A percentile compares a stretch with the other conserved stretches of the same genome.
These are phyloP conservation scores for Beauveria sp. DNA, from an alignment of 2,329 filamentous ascomycete species.

Conservation along the genomic window DNA sequence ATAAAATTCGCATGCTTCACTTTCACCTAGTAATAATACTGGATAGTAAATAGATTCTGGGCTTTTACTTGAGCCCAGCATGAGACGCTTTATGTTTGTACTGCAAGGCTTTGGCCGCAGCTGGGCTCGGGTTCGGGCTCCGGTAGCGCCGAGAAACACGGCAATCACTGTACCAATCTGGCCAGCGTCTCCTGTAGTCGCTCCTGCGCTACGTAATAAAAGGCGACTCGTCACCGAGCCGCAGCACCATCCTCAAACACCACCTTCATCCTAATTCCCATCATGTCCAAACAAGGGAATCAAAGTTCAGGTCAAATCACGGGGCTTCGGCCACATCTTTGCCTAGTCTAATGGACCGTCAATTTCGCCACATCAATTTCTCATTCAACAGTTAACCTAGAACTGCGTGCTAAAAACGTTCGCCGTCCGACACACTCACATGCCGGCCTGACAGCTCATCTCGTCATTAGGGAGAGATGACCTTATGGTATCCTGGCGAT, in stretches of 20 bases:
- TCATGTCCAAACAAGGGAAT: slow-evolving; percentile 20
- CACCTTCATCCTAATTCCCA: neutral
- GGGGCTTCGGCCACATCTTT: slow-evolving; percentile 63
- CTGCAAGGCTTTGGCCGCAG: no score
- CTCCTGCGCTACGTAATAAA: neutral
- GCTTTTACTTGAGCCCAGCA: no score
- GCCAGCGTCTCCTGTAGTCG: neutral
- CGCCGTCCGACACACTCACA: slow-evolving; percentile 65
- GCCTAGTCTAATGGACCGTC: slow-evolving; percentile 67
- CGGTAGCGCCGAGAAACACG: no score
- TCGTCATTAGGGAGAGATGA: slow-evolving; percentile 57
- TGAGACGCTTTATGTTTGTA: no score
- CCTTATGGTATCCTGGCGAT: slow-evolving; percentile 59
- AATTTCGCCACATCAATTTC: slow-evolving; percentile 23
- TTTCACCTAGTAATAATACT: no score
- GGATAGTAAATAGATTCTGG: no score
- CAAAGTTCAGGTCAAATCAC: slow-evolving; percentile 56
- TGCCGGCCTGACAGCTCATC: slow-evolving; percentile 56
- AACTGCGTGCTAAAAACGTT: slow-evolving; percentile 42
- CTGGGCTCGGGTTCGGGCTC: no score
- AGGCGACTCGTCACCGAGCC: neutral
- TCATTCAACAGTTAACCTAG: slow-evolving; percentile 1
- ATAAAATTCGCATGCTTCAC: neutral
- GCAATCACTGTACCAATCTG: no score
- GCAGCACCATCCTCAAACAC: neutral